Conservation (phyloP, 1,284 basidiomycete genomes). For the Apiotrichum siamense region DNA sequence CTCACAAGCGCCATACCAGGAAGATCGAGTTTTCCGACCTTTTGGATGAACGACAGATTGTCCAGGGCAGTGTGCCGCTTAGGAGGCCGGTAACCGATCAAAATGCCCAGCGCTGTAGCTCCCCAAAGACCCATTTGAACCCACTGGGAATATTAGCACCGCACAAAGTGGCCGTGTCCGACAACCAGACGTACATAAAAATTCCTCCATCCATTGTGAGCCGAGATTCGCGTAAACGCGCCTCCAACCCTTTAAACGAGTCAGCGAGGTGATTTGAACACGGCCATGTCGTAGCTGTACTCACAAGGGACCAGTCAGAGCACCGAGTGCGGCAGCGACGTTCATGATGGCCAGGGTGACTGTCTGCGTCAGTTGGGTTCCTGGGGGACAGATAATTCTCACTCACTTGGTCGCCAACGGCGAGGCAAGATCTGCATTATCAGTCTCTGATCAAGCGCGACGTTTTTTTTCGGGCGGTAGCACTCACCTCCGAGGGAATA, state of each 20-base stretch:
- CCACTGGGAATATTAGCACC: conserved; percentile 6
- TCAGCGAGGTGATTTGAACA: not conserved
- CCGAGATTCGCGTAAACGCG: not conserved
- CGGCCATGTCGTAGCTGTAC: not conserved
- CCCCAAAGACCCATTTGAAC: conserved; percentile 14
- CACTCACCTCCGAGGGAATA: conserved; percentile 9
- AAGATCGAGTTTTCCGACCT: conserved; percentile 7
- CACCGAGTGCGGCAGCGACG: not conserved
- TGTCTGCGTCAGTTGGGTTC: too few species aligned
- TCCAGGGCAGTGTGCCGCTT: conserved; percentile 11
- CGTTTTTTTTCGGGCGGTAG: not conserved
- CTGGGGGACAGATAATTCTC: not conserved
- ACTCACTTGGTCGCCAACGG: conserved; percentile 4
- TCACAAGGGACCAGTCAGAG: not conserved
- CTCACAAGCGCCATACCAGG: conserved; percentile 6
- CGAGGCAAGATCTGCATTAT: conserved; percentile 6
- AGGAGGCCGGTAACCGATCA: conserved; percentile 9
- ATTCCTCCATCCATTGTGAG: conserved; percentile 5
- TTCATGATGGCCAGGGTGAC: conserved; percentile 4
- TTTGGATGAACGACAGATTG: conserved; percentile 3
- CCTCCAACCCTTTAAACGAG: not conserved
- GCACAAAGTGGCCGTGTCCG: too few species aligned
- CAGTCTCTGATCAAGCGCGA: not conserved
- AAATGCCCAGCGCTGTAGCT: not conserved
- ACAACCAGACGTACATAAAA: not conserved